Conservation (phyloP, 2,329 filamentous ascomycete genomes). For the Pseudopithomyces maydicus region DNA sequence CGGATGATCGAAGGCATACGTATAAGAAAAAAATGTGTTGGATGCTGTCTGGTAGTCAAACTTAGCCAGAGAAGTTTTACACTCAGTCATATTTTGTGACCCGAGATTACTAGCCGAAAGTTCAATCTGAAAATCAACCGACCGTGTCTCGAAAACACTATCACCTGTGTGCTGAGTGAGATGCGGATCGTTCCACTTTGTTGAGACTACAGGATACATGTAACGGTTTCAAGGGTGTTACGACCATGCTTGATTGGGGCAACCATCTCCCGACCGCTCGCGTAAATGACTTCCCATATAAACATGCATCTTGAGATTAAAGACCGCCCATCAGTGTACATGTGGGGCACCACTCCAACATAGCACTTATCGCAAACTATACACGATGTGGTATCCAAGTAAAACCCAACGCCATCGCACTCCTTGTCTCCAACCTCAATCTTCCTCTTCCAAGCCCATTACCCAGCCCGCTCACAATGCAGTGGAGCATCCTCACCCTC, state of each 20-base stretch:
- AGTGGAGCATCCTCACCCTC: not conserved
- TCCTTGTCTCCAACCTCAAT: not conserved
- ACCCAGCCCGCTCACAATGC: not conserved
- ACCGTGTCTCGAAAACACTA: not conserved
- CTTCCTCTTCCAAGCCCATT: too few relatives aligned
- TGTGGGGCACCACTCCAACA: conserved; percentile 8
- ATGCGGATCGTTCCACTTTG: not conserved
- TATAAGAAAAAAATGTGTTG: too few relatives aligned
- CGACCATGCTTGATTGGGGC: not conserved
- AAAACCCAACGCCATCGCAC: not conserved
- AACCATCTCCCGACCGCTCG: conserved; percentile 4
- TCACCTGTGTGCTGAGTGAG: not conserved
- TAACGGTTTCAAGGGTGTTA: not conserved
- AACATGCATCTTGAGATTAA: conserved; percentile 8
- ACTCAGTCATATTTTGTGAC: not conserved
- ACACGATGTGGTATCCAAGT: not conserved
- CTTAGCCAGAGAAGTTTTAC: not conserved
- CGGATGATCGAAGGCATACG: too few relatives aligned
- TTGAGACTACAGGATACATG: not conserved
- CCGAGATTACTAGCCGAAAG: too few relatives aligned
- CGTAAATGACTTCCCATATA: conserved; percentile 6
- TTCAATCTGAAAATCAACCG: not conserved
- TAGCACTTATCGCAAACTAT: not conserved
- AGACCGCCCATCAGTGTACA: not conserved
- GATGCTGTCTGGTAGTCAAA: not conserved